phyloP scores from a whole-genome alignment of 108 stramenopile genomes.

The Schizochytrium sp. region DNA sequence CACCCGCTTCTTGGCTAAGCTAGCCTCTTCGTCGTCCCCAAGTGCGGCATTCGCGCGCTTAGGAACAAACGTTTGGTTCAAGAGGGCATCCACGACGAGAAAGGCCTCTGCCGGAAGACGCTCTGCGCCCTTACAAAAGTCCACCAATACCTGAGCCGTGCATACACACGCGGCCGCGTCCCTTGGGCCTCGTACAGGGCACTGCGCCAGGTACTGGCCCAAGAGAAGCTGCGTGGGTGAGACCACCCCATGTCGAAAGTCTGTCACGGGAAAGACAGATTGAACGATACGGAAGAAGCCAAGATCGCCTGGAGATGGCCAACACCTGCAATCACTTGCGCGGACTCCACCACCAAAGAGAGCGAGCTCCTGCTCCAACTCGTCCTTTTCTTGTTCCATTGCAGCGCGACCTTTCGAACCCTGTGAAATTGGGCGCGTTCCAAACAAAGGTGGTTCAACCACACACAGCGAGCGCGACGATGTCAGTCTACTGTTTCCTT shows the following conservation, averaged over 20 bases:
- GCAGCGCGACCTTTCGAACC: background rate
- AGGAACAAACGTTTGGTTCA: background rate
- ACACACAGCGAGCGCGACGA: background rate
- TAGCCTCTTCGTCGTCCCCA: background rate
- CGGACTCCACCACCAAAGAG: background rate
- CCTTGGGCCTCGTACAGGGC: background rate
- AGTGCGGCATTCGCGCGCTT: background rate
- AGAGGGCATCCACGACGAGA: background rate
- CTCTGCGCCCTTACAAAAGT: background rate
- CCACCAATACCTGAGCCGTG: background rate
- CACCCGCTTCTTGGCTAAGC: background rate
- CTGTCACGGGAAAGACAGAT: background rate
- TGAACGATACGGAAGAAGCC: background rate
- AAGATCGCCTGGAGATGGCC: background rate
- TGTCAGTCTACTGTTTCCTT: no score
- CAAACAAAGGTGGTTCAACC: background rate
- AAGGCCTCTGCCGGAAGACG: background rate
- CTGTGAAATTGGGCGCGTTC: background rate
- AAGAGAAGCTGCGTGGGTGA: background rate
- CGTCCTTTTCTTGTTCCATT: slow-evolving; percentile 1
- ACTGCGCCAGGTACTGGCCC: background rate
- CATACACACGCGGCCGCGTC: background rate
- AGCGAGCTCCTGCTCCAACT: background rate
- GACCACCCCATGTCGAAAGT: background rate
- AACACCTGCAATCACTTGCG: background rate